Evolutionary conservation across 1,284 basidiomycete genomes (phyloP).

Genomic region (Ganoderma lingzhi): DNA sequence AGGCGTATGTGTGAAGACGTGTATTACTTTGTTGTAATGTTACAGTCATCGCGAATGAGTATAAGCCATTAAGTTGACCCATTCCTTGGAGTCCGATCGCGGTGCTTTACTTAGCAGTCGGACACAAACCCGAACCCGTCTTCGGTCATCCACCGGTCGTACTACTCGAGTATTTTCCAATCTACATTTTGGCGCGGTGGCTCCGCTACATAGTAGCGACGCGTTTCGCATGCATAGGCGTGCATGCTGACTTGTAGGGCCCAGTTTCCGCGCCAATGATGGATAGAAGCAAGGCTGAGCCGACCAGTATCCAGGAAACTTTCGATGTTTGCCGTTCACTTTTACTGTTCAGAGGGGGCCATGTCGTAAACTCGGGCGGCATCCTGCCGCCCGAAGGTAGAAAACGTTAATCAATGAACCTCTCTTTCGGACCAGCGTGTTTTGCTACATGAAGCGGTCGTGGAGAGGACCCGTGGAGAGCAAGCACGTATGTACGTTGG

Average conservation of each 20-base stretch:
- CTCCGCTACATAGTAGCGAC: background rate
- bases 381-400: background rate
- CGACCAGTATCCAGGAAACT: background rate
- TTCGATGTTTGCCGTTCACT: background rate
- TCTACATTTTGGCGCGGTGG: background rate
- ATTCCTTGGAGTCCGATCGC: background rate
- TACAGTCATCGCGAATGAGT: background rate
- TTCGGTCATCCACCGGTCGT: background rate
- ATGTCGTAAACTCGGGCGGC: background rate
- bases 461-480: background rate
- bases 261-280: background rate
- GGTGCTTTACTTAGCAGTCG: background rate
- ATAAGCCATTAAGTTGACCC: background rate
- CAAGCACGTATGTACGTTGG: background rate
- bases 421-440: background rate
- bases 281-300: background rate
- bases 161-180: background rate
- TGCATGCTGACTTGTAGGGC: no score
- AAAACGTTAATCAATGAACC: no score
- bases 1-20: conserved; percentile 32
- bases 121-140: background rate
- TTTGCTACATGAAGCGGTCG: background rate
- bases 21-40: conserved; percentile 23
- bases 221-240: background rate
- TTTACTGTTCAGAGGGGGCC: background rate